Evolutionary conservation across 441 rosid genomes (phyloP), one percentile per base, ranked within the genome.

Genomic region (Omphalea diandra): DNA sequence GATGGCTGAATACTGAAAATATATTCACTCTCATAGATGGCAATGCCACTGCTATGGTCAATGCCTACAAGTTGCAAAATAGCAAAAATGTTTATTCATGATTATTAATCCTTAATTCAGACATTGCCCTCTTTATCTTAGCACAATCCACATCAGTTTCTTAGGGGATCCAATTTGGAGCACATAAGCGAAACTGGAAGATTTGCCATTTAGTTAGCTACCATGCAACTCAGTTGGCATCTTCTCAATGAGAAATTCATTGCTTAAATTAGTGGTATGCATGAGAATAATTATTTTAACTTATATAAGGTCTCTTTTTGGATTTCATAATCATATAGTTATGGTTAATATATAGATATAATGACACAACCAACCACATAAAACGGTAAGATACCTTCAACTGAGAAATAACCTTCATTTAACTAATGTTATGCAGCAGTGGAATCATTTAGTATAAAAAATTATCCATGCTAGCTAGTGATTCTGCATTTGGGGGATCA

Each of bases 401-500:
- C 11, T 12, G 35, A 67, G 22, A 67, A 54, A 38, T 4, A 47
- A 10, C 43, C 43, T 17, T 68, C 33, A 70, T 60, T 35, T 52
- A 49, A 26, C 31, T 9, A 56, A 70, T 29, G 22, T 32, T 63
- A 22, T 10, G 17, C 15, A 1, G 29, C 43, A 55, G 7, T 40
- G 65, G 72, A 61, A 54, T 59, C 59, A 60, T 63, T 15, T 47
- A 35, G 47, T 57, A 63, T 44, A n/a, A 57, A 66, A 63, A 68
- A 64, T 43, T 50, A 17, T 29, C 24, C 17, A 29, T 70, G 4
- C 20, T 52, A 38, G 54, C 26, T 57, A 10, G 17, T 40, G 54
- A 40, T 71, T 53, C 35, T 53, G 15, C 68, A 50, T 31, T n/a
- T 40, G 72, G 71, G 61, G 70, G 55, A 72, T 64, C 24, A 47